Evolutionary conservation across 768 basidiomycete species (phyloP).

Genomic region (Lactifluus rugatus): DNA sequence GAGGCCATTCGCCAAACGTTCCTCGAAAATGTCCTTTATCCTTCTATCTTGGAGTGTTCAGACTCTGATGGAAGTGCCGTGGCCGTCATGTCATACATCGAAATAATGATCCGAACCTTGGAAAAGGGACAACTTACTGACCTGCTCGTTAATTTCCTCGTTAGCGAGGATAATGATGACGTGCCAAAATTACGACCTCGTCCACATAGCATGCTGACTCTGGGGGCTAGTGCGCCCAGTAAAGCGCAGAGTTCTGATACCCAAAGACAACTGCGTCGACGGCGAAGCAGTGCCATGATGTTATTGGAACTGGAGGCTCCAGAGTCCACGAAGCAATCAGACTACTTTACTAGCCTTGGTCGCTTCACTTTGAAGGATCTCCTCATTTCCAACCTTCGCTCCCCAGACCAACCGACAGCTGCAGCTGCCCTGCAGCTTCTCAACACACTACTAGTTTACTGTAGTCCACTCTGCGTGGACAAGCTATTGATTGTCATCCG

Average conservation of each 20-base stretch:
- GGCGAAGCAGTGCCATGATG: conserved; percentile 87
- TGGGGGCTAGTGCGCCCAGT: conserved; percentile 29
- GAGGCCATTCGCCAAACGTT: conserved; percentile 79
- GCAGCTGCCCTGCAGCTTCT: conserved; percentile 77
- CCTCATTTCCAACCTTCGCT: conserved; percentile 67
- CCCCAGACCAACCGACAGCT: conserved; percentile 50
- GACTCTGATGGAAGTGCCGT: conserved; percentile 91
- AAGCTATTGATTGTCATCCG: conserved; percentile 61
- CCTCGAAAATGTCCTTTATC: conserved; percentile 87
- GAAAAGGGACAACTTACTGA: conserved; percentile 58
- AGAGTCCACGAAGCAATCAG: conserved; percentile 55
- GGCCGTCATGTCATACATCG: conserved; percentile 92
- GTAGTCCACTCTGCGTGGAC: conserved; percentile 55
- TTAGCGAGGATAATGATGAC: conserved; percentile 78
- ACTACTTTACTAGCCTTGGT: conserved; percentile 80
- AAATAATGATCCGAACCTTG: conserved; percentile 74
- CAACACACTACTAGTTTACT: conserved; percentile 60
- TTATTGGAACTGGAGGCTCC: conserved; percentile 80
- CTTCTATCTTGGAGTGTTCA: conserved; percentile 88
- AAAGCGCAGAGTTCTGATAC: conserved; percentile 30
- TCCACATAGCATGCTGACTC: conserved; percentile 34
- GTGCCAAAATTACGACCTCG: conserved; percentile 38
- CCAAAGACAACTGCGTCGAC: conserved; percentile 40
- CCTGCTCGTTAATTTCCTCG: conserved; percentile 66
- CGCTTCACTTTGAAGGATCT: conserved; percentile 91